These are phyloP conservation scores for Penicillium paxilli DNA, from an alignment of 495 filamentous ascomycete genomes.

Conservation along the genomic window DNA sequence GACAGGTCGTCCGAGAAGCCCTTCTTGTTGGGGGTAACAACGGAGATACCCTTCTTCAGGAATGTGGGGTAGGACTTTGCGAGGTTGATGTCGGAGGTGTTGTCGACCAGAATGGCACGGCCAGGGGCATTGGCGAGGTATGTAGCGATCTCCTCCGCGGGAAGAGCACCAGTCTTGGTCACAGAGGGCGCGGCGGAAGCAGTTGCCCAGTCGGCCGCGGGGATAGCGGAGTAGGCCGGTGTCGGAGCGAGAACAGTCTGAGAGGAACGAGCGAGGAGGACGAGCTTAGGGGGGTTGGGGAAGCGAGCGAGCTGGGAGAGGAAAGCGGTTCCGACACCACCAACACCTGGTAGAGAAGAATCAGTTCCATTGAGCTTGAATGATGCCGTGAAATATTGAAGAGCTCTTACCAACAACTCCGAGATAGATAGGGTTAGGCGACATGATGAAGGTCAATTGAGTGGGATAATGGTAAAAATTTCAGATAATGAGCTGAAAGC, in stretches of 20 bases:
- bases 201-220: constrained; percentile 52
- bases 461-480: neutral
- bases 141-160: constrained; percentile 65
- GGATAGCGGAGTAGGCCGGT: constrained; percentile 48
- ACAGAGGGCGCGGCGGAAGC: constrained; percentile 57
- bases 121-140: constrained; percentile 71
- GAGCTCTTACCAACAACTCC: constrained; percentile 43
- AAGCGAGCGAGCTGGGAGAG: constrained; percentile 73
- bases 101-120: constrained; percentile 82
- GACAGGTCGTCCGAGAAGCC: constrained; percentile 76
- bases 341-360: constrained; percentile 63
- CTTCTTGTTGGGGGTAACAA: constrained; percentile 98
- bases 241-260: constrained; percentile 66
- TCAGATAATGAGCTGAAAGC: too few relatives aligned
- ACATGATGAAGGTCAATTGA: constrained; percentile 30
- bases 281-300: constrained; percentile 64
- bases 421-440: constrained; percentile 45
- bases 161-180: constrained; percentile 48
- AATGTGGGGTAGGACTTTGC: constrained; percentile 77
- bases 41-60: constrained; percentile 74
- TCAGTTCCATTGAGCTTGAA: neutral
- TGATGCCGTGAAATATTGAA: neutral
- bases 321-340: constrained; percentile 91
- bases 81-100: constrained; percentile 82
- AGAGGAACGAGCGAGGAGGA: constrained; percentile 78